A percentile compares a stretch with the other conserved stretches of the same genome.
phyloP scores from a whole-genome alignment of 805 yeast genomes.

The Candida germanica region DNA sequence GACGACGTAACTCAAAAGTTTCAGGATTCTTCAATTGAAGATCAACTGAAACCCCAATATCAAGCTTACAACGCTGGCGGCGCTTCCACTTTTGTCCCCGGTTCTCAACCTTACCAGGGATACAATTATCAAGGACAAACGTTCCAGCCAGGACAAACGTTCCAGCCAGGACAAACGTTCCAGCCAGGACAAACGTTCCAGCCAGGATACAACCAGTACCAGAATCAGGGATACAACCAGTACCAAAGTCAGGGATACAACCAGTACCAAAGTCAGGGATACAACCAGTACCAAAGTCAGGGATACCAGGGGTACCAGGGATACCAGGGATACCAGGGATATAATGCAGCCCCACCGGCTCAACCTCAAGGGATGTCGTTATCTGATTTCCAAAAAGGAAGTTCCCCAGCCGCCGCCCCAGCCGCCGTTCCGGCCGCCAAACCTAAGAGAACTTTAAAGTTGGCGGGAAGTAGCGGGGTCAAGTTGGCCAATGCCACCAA shows the following conservation, averaged over 20 bases:
- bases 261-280: slow-evolving; percentile 4
- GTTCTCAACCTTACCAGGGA: slow-evolving; percentile 18
- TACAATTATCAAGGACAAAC: slow-evolving; percentile 1
- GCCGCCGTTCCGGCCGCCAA: slow-evolving; percentile 50
- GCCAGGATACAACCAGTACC: slow-evolving; percentile 9
- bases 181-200: slow-evolving; percentile 10
- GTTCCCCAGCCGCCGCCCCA: slow-evolving; percentile 34
- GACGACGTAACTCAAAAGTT: slow-evolving; percentile 45
- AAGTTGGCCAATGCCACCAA: slow-evolving; percentile 56
- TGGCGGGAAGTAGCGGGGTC: slow-evolving; percentile 63
- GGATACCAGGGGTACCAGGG: slow-evolving; percentile 16
- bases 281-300: slow-evolving; percentile 19
- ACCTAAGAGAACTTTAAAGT: slow-evolving; percentile 66
- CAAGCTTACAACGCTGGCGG: slow-evolving; percentile 46
- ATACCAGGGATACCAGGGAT: slow-evolving; percentile 10
- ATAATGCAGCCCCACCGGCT: slow-evolving; percentile 15
- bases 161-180: slow-evolving; percentile 16
- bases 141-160: slow-evolving; percentile 12
- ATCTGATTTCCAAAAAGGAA: slow-evolving; percentile 78
- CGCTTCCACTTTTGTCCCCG: slow-evolving; percentile 50
- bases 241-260: slow-evolving; percentile 8
- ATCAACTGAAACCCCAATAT: slow-evolving; percentile 23
- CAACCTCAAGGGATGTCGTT: slow-evolving; percentile 54
- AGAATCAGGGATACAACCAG: slow-evolving; percentile 12
- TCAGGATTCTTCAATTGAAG: slow-evolving; percentile 39